These are phyloP conservation scores for Neurospora discreta DNA, from an alignment of 495 filamentous ascomycete genomes.

Conservation along the genomic window DNA sequence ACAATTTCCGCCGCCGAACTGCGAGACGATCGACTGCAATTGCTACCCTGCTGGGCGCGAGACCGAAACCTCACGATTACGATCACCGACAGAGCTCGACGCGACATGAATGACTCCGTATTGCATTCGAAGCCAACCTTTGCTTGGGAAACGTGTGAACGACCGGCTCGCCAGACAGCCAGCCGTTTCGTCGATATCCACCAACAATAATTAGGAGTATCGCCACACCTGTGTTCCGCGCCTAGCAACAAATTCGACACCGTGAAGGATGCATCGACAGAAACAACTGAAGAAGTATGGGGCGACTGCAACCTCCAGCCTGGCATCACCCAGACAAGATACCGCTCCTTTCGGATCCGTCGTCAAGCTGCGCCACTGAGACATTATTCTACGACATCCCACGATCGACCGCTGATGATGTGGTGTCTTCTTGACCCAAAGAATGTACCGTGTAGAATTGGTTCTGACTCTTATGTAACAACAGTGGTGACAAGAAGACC, in stretches of 20 bases:
- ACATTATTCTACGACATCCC: neutral
- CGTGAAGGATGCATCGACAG: neutral
- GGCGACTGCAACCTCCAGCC: neutral
- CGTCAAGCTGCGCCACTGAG: neutral
- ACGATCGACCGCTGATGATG: neutral
- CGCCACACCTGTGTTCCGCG: neutral
- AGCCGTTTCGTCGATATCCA: neutral
- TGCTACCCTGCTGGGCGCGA: neutral
- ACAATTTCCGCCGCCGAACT: neutral
- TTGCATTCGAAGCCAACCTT: neutral
- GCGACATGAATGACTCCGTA: neutral
- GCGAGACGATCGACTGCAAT: neutral
- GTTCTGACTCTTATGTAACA: slow-evolving; percentile 19
- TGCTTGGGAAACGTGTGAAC: neutral
- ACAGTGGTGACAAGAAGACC: slow-evolving; percentile 99
- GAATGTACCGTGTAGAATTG: slow-evolving; percentile 3
- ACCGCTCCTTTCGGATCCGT: neutral
- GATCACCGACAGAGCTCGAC: neutral
- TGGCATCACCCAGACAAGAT: neutral
- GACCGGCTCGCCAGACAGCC: neutral
- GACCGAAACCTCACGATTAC: neutral
- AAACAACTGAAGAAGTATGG: neutral
- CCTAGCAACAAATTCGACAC: neutral
- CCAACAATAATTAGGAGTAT: neutral
- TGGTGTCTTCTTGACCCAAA: neutral